These are phyloP conservation scores for Hanseniaspora singularis DNA, from an alignment of 805 yeast species.

Conservation along the genomic window DNA sequence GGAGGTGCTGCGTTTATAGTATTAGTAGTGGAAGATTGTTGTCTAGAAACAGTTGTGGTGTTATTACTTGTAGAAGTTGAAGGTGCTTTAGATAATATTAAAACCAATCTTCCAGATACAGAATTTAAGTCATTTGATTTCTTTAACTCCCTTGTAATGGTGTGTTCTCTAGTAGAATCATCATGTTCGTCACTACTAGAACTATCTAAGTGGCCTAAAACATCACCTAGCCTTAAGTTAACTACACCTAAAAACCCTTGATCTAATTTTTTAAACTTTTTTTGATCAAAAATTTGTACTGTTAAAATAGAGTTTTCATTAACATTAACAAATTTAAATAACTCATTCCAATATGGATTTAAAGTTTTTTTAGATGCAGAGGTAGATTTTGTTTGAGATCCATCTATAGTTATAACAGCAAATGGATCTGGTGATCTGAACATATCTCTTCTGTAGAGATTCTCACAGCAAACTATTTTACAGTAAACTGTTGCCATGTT, in stretches of 20 bases:
- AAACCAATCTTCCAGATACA: constrained; percentile 84
- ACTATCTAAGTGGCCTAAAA: constrained; percentile 47
- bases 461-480: constrained; percentile 88
- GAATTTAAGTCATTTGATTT: constrained; percentile 83
- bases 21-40: constrained; percentile 16
- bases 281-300: constrained; percentile 91
- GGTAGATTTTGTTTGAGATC: constrained; percentile 89
- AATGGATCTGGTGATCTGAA: constrained; percentile 96
- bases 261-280: constrained; percentile 93
- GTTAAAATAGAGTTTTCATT: constrained; percentile 75
- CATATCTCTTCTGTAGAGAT: constrained; percentile 87
- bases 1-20: not conserved
- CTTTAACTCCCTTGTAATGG: constrained; percentile 83
- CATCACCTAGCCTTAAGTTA: constrained; percentile 80
- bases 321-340: constrained; percentile 62
- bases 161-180: constrained; percentile 44
- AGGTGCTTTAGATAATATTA: constrained; percentile 43
- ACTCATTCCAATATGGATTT: constrained; percentile 96
- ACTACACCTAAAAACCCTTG: constrained; percentile 97
- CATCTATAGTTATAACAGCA: constrained; percentile 95
- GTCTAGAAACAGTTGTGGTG: constrained; percentile 27
- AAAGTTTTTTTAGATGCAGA: constrained; percentile 85
- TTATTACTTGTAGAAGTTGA: constrained; percentile 1
- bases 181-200: constrained; percentile 27
- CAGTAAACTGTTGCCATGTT: constrained; percentile 38